phyloP scores from a whole-genome alignment of 2,329 filamentous ascomycete genomes.

The Xylariaceae sp. region DNA sequence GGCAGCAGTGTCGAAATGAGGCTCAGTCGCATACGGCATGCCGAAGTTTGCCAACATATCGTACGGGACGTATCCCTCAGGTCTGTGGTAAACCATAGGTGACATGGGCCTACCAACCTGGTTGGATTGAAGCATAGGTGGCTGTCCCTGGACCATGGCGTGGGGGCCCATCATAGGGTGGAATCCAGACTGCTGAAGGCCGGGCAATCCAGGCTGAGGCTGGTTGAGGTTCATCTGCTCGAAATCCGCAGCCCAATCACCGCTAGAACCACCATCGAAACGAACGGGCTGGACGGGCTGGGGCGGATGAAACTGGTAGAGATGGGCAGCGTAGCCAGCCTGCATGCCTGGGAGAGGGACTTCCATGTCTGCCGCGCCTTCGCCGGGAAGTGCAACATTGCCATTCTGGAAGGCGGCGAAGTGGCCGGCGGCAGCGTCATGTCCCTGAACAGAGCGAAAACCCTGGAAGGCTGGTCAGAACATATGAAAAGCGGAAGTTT shows the following conservation, averaged over 20 bases:
- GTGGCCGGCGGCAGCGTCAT: slow-evolving; percentile 6
- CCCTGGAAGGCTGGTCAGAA: slow-evolving; percentile 14
- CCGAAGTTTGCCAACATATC: no score
- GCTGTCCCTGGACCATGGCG: background rate
- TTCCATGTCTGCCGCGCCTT: background rate
- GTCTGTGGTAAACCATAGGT: no score
- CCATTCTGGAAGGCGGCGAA: slow-evolving; percentile 13
- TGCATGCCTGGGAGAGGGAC: background rate
- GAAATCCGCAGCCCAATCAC: slow-evolving; percentile 35
- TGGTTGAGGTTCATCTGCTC: slow-evolving; percentile 34
- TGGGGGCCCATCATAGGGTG: background rate
- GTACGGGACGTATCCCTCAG: no score
- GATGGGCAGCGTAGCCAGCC: no score
- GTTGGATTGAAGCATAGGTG: no score
- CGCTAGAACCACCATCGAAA: no score
- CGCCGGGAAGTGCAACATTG: slow-evolving; percentile 7
- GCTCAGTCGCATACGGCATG: no score
- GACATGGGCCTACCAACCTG: background rate
- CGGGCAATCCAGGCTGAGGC: background rate
- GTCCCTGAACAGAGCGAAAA: slow-evolving; percentile 13
- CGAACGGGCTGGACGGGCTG: no score
- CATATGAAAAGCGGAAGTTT: background rate
- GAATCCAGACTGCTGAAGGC: slow-evolving; percentile 1
- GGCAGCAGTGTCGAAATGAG: no score
- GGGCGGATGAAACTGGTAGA: no score